These are phyloP conservation scores for Exophiala sp. DNA, from an alignment of 2,329 filamentous ascomycete species.

Conservation along the genomic window DNA sequence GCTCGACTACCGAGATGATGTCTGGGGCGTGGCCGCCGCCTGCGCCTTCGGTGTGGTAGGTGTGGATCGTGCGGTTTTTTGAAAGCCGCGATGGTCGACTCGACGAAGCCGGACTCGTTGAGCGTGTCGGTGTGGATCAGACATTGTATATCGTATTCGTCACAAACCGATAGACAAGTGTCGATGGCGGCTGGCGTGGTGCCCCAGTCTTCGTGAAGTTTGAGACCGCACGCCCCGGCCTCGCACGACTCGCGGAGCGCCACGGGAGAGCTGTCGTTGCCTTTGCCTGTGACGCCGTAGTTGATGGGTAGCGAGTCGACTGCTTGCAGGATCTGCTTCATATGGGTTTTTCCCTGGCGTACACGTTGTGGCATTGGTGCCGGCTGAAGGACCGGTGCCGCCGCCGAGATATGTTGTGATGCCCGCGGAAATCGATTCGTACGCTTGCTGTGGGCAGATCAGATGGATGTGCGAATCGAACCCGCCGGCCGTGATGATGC, in stretches of 20 bases:
- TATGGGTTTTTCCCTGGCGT: slow-evolving; percentile 78
- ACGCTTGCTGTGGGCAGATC: slow-evolving; percentile 86
- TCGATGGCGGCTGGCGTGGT: slow-evolving; percentile 87
- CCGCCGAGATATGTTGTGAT: slow-evolving; percentile 88
- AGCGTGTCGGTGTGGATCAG: slow-evolving; percentile 94
- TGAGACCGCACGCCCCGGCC: slow-evolving; percentile 83
- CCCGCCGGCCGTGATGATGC: slow-evolving; percentile 85
- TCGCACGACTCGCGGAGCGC: slow-evolving; percentile 72
- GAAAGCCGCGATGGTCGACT: slow-evolving; percentile 80
- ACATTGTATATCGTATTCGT: slow-evolving; percentile 86
- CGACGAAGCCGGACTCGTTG: slow-evolving; percentile 96
- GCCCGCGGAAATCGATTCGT: slow-evolving; percentile 76
- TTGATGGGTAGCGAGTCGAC: slow-evolving; percentile 77
- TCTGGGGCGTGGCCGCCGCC: slow-evolving; percentile 93
- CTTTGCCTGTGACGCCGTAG: slow-evolving; percentile 86
- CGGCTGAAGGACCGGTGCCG: slow-evolving; percentile 86
- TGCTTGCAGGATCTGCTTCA: slow-evolving; percentile 84
- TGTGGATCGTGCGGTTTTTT: slow-evolving; percentile 84
- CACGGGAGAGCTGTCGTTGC: slow-evolving; percentile 68
- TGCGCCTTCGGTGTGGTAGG: slow-evolving; percentile 93
- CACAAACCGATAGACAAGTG: slow-evolving; percentile 74
- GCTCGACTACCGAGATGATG: slow-evolving; percentile 89
- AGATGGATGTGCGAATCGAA: slow-evolving; percentile 90
- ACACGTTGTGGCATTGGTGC: slow-evolving; percentile 86
- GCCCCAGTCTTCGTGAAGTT: slow-evolving; percentile 96